Base-by-base conservation (phyloP, 116 monocot genomes). In the Trichopus zeylanicus region DNA sequence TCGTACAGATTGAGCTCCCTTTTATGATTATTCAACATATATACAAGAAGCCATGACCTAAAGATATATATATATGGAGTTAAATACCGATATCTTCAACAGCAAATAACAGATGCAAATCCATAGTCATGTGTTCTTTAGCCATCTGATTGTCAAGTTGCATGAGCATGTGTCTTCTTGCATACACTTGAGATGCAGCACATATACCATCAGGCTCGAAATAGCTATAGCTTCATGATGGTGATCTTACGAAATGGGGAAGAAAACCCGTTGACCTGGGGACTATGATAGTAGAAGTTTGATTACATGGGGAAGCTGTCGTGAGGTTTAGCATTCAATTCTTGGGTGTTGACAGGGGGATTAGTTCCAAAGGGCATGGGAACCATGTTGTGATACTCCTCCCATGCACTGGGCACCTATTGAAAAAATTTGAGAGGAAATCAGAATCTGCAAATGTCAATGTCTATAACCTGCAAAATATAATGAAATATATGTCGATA, bases 341-440 rank as follows among this genome's bases (percentile, higher is more conserved):
- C 70, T 61, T 72, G 60, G 68, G 64, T 31, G 49, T 60, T 69
- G 39, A 76, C 63, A 56, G 64, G 15, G 20, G 68, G 46, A 70
- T 59, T 73, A 22, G 56, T 30, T 3, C 62, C 57, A 12, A 62
- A 71, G 51, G 33, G 48, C 70, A 75, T 63, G 39, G 63, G 75
- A 46, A 71, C 30, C 28, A 75, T 31, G 27, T 70, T 74, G 26
- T 75, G 75, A 46, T 70, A 46, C 48, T 67, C 75, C 21, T 80
- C 70, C 80, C 80, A 80, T 37, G 67, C 48, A 67, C 47, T 80
- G 27, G 80, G 59, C 47, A 80, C 63, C 80, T 80, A n/a, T n/a
- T 16, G 42, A 13, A 13, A n/a, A 42, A 13, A n/a, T 42, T 42
- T 3, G 16, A 42, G 18, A 42, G 42, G n/a, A 42, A 13, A 42